Conservation (phyloP, 495 filamentous ascomycete genomes). For the Xylaria grammica region DNA sequence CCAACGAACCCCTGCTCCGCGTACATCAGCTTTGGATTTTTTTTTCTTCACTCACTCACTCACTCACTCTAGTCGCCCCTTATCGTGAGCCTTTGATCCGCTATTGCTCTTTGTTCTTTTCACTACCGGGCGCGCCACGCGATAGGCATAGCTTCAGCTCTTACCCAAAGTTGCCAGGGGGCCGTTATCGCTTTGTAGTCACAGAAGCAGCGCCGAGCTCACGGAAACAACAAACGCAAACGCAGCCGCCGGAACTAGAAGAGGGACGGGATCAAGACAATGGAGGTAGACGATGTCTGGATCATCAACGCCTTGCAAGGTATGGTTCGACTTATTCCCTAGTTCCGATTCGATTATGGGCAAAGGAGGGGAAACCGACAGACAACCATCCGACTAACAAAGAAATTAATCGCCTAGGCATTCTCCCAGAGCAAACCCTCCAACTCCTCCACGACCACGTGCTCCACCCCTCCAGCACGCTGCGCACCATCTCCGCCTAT, state of each 20-base stretch:
- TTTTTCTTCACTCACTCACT: too few species aligned
- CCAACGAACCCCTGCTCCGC: neutral
- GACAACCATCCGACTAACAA: constrained; percentile 12
- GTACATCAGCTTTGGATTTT: constrained; percentile 5
- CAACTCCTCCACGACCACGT: constrained; percentile 45
- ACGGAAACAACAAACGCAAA: too few species aligned
- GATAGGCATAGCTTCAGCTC: neutral
- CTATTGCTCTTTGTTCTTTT: neutral
- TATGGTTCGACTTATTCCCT: too few species aligned
- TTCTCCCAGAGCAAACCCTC: constrained; percentile 46
- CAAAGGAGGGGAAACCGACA: neutral
- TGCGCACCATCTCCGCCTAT: constrained; percentile 39
- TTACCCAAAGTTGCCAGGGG: too few species aligned
- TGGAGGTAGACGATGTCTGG: constrained; percentile 32
- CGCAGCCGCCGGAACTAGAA: too few species aligned
- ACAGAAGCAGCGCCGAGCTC: too few species aligned
- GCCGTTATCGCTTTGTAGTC: too few species aligned
- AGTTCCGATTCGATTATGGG: too few species aligned
- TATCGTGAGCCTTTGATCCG: neutral
- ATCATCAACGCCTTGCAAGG: constrained; percentile 34
- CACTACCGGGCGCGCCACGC: neutral
- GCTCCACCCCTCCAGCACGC: constrained; percentile 39
- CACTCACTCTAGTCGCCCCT: neutral
- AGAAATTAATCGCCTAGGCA: constrained; percentile 38
- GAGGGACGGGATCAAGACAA: neutral